These are phyloP conservation scores for Pharnaceum exiguum DNA, from an alignment of 148 eudicot genomes.

Conservation along the genomic window DNA sequence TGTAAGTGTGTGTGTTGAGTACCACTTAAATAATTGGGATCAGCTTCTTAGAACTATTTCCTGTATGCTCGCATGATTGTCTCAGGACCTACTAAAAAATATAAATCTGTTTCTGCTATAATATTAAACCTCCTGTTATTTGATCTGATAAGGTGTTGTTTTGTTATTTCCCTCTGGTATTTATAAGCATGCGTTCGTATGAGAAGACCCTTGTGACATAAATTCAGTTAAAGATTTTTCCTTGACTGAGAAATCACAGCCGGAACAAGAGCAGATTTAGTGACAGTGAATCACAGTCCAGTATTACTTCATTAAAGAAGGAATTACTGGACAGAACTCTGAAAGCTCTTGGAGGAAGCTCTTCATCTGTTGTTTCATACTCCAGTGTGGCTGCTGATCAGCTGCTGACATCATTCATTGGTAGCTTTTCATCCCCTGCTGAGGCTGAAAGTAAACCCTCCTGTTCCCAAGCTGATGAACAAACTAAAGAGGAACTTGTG, in stretches of 20 bases:
- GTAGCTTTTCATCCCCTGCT: constrained; percentile 23
- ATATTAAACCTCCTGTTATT: too few relatives aligned
- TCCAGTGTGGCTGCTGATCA: constrained; percentile 29
- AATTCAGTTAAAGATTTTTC: constrained; percentile 17
- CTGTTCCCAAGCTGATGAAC: constrained; percentile 12
- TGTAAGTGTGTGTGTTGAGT: too few relatives aligned
- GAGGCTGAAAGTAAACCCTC: constrained; percentile 18
- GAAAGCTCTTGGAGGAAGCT: constrained; percentile 25
- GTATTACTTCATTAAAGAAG: constrained; percentile 35
- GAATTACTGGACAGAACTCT: constrained; percentile 41
- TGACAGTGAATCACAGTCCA: constrained; percentile 37
- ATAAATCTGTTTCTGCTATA: too few relatives aligned
- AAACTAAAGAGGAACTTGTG: constrained; percentile 18
- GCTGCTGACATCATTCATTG: constrained; percentile 28
- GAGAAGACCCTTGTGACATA: neutral
- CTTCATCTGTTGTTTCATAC: constrained; percentile 31
- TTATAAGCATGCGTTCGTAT: too few relatives aligned
- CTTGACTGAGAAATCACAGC: constrained; percentile 42
- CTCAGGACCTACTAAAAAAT: too few relatives aligned
- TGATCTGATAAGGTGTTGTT: too few relatives aligned
- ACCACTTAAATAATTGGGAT: too few relatives aligned
- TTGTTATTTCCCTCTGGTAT: too few relatives aligned
- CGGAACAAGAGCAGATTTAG: constrained; percentile 28
- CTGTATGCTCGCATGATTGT: too few relatives aligned
- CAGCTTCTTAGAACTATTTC: too few relatives aligned